Evolutionary conservation across 257 asterid species (phyloP), one percentile per base, ranked within the genome.

Genomic region (Fraxinus americana): DNA sequence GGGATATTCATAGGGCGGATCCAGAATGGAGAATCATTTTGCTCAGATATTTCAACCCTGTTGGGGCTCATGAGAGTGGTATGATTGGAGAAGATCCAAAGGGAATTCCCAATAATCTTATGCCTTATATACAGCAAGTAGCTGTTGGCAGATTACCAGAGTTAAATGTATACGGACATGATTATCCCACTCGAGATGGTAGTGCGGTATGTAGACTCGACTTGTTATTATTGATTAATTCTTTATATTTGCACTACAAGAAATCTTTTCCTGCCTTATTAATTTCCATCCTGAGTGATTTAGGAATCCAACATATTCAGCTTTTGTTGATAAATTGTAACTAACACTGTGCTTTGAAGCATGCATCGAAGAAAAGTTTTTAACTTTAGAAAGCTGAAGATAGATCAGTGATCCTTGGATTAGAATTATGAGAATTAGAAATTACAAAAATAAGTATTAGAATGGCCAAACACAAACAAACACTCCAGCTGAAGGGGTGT

Each of bases 171-270:
- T 95, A 90, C 43, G 98, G 99, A 21, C 90, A 86, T 69, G 98
- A 95, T 86, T 95, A 95, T 82, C 99, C 99, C 78, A 95, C 98
- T 7, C 92, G 78, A 6, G 99, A 95, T 89, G 98, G 99, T 38
- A 95, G 90, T 32, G 98, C 99, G 85, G 98, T 95, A 89, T 34
- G 92, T 59, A 3, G 23, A 48, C 65, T 67, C 36, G 27, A 27
- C 19, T 27, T 12, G n/a, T 63, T 25, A 63, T 27, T 63, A 35
- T 27, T 10, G 69, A 25, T 21, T 59, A 59, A 1, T 23, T 59
- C 4, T n/a, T 10, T 21, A n/a, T 21, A 21, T n/a, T 21, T 21
- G 10, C 25, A 23, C 30, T 59, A 0, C 4, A 8, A 57, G 29
- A 19, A 57, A 57, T 19, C 2, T n/a, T 57, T 54, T 21, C 52